phyloP scores from a whole-genome alignment of 768 basidiomycete species.

The Antrodiella citrinella region DNA sequence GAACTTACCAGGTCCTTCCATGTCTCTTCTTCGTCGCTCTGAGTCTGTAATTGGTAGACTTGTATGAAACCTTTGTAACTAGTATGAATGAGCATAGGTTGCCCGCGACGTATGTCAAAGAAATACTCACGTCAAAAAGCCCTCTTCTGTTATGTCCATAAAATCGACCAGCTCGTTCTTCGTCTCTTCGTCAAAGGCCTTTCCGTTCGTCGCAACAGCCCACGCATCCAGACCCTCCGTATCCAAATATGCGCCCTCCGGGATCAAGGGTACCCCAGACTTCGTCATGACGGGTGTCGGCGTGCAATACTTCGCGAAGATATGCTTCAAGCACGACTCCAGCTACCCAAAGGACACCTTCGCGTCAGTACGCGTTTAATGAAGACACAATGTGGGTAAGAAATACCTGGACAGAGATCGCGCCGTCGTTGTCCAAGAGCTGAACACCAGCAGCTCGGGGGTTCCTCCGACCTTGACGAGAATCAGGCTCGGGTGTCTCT shows the following conservation, averaged over 20 bases:
- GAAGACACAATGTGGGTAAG: too few relatives aligned
- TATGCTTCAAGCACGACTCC: constrained; percentile 62
- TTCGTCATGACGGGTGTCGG: constrained; percentile 24
- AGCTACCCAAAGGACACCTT: constrained; percentile 32
- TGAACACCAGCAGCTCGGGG: constrained; percentile 34
- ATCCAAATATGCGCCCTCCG: constrained; percentile 47
- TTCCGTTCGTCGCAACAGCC: constrained; percentile 78
- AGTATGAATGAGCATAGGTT: background rate
- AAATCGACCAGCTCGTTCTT: constrained; percentile 73
- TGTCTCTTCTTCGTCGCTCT: constrained; percentile 78
- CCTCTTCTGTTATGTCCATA: constrained; percentile 66
- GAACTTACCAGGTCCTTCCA: constrained; percentile 67
- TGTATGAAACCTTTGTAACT: constrained; percentile 79
- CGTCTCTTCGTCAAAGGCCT: constrained; percentile 66
- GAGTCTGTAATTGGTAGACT: constrained; percentile 79
- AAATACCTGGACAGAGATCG: constrained; percentile 55
- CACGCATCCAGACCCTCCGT: constrained; percentile 61
- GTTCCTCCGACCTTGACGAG: constrained; percentile 52
- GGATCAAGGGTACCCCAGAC: constrained; percentile 15
- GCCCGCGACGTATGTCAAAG: background rate
- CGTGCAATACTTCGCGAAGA: constrained; percentile 72
- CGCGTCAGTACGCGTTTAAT: too few relatives aligned
- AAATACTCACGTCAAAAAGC: constrained; percentile 58
- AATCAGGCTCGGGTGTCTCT: constrained; percentile 56
- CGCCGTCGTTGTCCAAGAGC: constrained; percentile 65